phyloP scores from a whole-genome alignment of 2,329 filamentous ascomycete species.

The Domatiomyces globalis region DNA sequence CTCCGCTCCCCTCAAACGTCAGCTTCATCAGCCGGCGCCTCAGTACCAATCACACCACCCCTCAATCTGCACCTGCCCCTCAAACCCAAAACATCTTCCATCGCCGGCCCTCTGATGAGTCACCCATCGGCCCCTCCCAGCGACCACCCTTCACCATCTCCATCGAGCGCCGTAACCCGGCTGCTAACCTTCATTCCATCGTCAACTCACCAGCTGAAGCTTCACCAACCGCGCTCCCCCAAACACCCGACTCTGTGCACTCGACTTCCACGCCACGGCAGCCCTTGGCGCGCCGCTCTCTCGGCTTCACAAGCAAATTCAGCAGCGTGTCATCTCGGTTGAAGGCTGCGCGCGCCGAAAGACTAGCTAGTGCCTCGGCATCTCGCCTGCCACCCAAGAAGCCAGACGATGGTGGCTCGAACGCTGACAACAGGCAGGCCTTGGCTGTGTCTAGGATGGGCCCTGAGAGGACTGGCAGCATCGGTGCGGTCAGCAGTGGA shows the following conservation, averaged over 20 bases:
- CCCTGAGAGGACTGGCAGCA: not conserved
- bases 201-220: not conserved
- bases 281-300: conserved; percentile 5
- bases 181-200: not conserved
- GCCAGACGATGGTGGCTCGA: too few relatives aligned
- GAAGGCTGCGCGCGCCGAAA: conserved; percentile 13
- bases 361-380: conserved; percentile 3
- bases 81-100: not conserved
- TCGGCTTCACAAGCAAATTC: conserved; percentile 16
- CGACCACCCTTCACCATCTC: not conserved
- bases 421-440: not conserved
- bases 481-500: not conserved
- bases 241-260: not conserved
- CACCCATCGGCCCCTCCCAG: not conserved
- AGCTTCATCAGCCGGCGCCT: not conserved
- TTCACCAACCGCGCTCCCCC: not conserved
- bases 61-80: not conserved
- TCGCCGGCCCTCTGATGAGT: not conserved
- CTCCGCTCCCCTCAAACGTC: not conserved
- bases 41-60: not conserved
- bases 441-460: not conserved
- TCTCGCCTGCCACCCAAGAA: not conserved
- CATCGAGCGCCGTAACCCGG: not conserved
- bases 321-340: conserved; percentile 16
- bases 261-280: not conserved